These are phyloP conservation scores for Didymella keratinophila DNA, from an alignment of 2,329 filamentous ascomycete genomes.

Conservation along the genomic window DNA sequence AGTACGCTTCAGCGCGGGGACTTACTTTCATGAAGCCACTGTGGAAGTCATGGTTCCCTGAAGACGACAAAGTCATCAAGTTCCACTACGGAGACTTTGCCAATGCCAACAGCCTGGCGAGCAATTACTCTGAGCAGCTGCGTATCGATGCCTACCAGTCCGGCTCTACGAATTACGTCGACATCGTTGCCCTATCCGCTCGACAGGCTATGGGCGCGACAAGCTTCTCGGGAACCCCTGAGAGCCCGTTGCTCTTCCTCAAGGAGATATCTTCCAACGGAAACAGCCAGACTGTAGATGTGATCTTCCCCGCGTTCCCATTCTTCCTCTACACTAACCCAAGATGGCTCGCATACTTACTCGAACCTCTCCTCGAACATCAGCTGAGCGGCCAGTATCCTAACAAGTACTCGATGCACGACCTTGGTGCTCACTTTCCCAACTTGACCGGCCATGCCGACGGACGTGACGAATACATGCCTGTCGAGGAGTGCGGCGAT, in stretches of 20 bases:
- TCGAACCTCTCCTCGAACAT: conserved; percentile 83
- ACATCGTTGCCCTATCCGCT: conserved; percentile 79
- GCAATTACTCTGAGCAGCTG: conserved; percentile 77
- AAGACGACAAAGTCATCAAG: conserved; percentile 68
- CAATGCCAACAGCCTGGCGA: conserved; percentile 68
- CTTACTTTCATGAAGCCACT: conserved; percentile 79
- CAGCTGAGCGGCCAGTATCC: conserved; percentile 84
- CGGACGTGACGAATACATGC: conserved; percentile 77
- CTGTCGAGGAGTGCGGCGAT: conserved; percentile 79
- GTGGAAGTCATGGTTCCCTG: conserved; percentile 78
- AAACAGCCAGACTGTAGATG: conserved; percentile 85
- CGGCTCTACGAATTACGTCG: conserved; percentile 76
- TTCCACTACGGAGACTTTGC: conserved; percentile 81
- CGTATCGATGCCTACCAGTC: conserved; percentile 75
- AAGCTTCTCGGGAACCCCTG: conserved; percentile 74
- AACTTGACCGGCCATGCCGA: conserved; percentile 78
- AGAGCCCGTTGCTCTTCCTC: conserved; percentile 77
- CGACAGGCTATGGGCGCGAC: conserved; percentile 83
- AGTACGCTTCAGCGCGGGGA: conserved; percentile 78
- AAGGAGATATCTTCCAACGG: conserved; percentile 89
- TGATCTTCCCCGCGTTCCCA: conserved; percentile 85
- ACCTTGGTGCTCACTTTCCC: conserved; percentile 75
- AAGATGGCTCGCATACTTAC: conserved; percentile 77
- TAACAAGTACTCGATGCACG: conserved; percentile 81
- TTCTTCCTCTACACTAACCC: conserved; percentile 90